Percentiles rank a stretch among this genome's conserved stretches.
phyloP scores from a whole-genome alignment of 1,284 basidiomycete genomes.

The Sporisorium graminicola region DNA sequence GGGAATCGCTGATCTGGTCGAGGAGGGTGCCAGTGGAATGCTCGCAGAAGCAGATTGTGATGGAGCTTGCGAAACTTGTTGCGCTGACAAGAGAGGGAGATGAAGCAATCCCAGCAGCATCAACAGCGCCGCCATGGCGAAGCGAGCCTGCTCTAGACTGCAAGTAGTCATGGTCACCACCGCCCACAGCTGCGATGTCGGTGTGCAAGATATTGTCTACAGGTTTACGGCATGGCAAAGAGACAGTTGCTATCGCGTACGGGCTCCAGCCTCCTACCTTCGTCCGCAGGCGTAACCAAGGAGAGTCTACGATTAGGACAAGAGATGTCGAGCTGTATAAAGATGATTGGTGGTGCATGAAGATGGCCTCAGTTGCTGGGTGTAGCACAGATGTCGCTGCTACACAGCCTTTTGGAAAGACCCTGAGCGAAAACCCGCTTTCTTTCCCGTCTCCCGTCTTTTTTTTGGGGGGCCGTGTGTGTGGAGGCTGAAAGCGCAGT shows the following conservation, averaged over 20 bases:
- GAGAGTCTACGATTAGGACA: background rate
- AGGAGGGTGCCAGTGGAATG: slow-evolving; percentile 11
- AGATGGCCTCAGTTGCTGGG: background rate
- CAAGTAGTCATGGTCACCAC: background rate
- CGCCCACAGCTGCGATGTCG: background rate
- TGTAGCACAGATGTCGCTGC: background rate
- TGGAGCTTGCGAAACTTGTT: slow-evolving; percentile 20
- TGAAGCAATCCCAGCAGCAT: slow-evolving; percentile 2
- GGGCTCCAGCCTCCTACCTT: background rate
- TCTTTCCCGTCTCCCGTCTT: background rate
- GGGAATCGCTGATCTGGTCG: slow-evolving; percentile 34
- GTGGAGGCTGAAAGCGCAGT: background rate
- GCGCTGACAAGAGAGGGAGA: slow-evolving; percentile 10
- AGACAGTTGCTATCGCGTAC: background rate
- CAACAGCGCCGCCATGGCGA: background rate
- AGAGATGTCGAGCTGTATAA: background rate
- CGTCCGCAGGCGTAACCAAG: background rate
- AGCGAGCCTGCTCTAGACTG: background rate
- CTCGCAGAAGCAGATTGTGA: slow-evolving; percentile 9
- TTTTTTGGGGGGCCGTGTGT: background rate
- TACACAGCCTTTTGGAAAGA: slow-evolving; percentile 16
- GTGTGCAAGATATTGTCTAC: background rate
- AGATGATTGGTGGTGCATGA: background rate
- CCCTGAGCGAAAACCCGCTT: slow-evolving; percentile 12
- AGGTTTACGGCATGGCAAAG: background rate